These are phyloP conservation scores for Pholiota conissans DNA, from an alignment of 768 basidiomycete species.

Conservation along the genomic window DNA sequence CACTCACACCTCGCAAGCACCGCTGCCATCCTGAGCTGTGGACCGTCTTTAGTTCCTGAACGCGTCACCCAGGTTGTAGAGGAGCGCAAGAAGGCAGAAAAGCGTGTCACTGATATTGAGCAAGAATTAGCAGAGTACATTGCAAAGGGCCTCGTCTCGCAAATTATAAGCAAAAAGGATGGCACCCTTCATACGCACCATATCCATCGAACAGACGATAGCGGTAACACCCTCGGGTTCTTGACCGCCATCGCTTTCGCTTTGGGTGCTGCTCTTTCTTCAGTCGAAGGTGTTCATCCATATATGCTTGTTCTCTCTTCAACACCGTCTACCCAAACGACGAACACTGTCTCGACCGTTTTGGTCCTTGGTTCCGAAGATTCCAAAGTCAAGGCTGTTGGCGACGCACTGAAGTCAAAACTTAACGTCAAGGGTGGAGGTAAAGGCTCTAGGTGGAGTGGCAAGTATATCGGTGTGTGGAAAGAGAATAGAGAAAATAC, in stretches of 20 bases:
- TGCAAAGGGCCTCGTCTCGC: slow-evolving; percentile 36
- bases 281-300: slow-evolving; percentile 21
- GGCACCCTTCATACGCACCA: slow-evolving; percentile 46
- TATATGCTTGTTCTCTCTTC: slow-evolving; percentile 62
- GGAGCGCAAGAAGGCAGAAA: slow-evolving; percentile 64
- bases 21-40: slow-evolving; percentile 66
- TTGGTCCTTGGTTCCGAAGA: slow-evolving; percentile 64
- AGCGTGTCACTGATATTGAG: slow-evolving; percentile 70
- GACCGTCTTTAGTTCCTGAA: slow-evolving; percentile 63
- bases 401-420: slow-evolving; percentile 56
- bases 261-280: slow-evolving; percentile 30
- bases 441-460: slow-evolving; percentile 75
- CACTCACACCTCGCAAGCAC: slow-evolving; percentile 57
- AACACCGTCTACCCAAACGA: slow-evolving; percentile 56
- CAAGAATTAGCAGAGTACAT: slow-evolving; percentile 56
- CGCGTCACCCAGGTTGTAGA: slow-evolving; percentile 68
- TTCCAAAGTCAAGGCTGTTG: slow-evolving; percentile 54
- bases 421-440: slow-evolving; percentile 76
- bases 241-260: slow-evolving; percentile 56
- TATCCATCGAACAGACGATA: slow-evolving; percentile 63
- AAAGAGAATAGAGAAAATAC: slow-evolving; percentile 44
- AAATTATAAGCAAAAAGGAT: slow-evolving; percentile 18
- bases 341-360: slow-evolving; percentile 50
- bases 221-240: slow-evolving; percentile 56
- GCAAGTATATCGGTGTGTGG: slow-evolving; percentile 70